These are phyloP conservation scores for Paratinospora sagittata DNA, from an alignment of 164 flowering plant genomes.

Conservation along the genomic window DNA sequence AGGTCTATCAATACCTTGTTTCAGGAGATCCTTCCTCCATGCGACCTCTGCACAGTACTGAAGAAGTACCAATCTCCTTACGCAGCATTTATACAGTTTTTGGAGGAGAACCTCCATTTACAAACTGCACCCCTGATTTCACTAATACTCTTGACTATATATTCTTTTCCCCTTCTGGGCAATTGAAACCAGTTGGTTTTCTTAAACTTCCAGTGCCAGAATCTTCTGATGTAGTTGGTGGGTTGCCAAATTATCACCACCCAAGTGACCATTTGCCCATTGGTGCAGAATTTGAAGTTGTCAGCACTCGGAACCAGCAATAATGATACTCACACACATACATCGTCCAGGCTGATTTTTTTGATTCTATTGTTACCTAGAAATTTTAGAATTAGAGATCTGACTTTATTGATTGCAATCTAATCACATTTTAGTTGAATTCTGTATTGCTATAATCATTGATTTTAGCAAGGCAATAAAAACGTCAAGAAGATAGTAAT, in stretches of 20 bases:
- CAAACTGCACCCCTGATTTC: conserved; percentile 93
- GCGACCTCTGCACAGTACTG: conserved; percentile 21
- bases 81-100: conserved; percentile 56
- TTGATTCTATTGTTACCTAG: neutral
- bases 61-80: conserved; percentile 51
- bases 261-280: conserved; percentile 98
- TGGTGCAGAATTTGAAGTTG: conserved; percentile 73
- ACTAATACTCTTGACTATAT: conserved; percentile 87
- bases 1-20: conserved; percentile 75
- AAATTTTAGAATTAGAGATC: too few species aligned
- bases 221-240: conserved; percentile 63
- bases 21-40: conserved; percentile 40
- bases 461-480: neutral
- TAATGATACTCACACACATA: neutral
- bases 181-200: conserved; percentile 56
- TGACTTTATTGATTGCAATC: too few species aligned
- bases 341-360: neutral
- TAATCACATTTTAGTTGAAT: neutral
- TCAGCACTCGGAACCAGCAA: neutral
- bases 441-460: too few species aligned
- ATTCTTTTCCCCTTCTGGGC: conserved; percentile 55
- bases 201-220: conserved; percentile 73
- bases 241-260: conserved; percentile 75
- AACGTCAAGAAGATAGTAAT: neutral
- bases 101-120: conserved; percentile 82